These are phyloP conservation scores for Acanthamoeba royreba DNA, from an alignment of 208 protist genomes.

Conservation along the genomic window DNA sequence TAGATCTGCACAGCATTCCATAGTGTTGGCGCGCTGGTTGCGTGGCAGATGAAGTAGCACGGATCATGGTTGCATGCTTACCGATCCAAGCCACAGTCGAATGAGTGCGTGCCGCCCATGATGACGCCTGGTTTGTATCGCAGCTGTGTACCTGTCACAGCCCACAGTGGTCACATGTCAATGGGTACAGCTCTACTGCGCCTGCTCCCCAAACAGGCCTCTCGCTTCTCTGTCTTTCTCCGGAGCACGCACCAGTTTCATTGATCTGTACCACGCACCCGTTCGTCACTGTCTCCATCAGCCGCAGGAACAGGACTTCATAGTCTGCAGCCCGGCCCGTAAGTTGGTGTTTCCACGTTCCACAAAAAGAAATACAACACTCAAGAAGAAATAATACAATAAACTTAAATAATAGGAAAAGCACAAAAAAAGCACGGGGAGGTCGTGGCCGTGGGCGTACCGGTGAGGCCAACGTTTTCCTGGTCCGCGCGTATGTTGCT, in stretches of 20 bases:
- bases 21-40: slow-evolving; percentile 32
- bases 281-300: slow-evolving; percentile 84
- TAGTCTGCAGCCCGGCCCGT: slow-evolving; percentile 66
- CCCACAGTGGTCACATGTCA: not conserved
- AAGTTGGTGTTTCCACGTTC: too few species aligned
- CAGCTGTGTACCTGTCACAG: slow-evolving; percentile 60
- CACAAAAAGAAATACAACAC: not conserved
- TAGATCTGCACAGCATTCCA: slow-evolving; percentile 27
- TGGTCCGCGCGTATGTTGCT: slow-evolving; percentile 72
- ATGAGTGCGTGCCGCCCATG: slow-evolving; percentile 66
- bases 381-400: not conserved
- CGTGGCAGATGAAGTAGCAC: slow-evolving; percentile 50
- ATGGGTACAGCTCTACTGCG: too few species aligned
- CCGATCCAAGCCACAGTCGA: slow-evolving; percentile 74
- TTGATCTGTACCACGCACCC: slow-evolving; percentile 81
- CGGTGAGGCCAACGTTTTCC: slow-evolving; percentile 66
- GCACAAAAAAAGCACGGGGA: not conserved
- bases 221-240: not conserved
- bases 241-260: slow-evolving; percentile 54
- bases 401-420: too few species aligned
- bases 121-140: slow-evolving; percentile 78
- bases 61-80: too few species aligned
- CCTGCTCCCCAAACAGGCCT: too few species aligned
- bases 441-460: not conserved
- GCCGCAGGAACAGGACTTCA: slow-evolving; percentile 79